phyloP scores from a whole-genome alignment of 345 rosid genomes.

The Kernera saxatilis region DNA sequence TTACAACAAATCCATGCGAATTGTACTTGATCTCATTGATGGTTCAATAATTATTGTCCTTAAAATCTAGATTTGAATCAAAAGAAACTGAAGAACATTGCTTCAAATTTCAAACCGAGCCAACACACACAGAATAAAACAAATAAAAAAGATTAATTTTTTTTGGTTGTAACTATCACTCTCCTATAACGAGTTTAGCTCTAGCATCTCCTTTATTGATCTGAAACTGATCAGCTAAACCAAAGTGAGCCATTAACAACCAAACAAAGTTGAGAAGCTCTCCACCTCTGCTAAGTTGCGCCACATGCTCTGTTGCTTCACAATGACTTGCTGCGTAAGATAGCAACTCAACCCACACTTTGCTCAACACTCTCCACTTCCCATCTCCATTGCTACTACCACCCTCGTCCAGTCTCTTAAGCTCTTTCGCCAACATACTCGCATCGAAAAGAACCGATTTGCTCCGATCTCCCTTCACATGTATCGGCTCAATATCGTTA shows the following conservation, averaged over 20 bases:
- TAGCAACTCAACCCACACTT: slow-evolving; percentile 44
- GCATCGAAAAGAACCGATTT: slow-evolving; percentile 32
- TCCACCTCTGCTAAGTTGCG: slow-evolving; percentile 34
- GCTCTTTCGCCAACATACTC: slow-evolving; percentile 18
- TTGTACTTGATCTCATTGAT: too few species aligned
- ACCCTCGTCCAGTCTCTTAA: background rate
- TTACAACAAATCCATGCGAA: too few species aligned
- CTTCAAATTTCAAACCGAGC: background rate
- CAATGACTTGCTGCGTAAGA: slow-evolving; percentile 35
- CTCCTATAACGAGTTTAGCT: slow-evolving; percentile 45
- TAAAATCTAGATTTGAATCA: background rate
- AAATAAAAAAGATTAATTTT: background rate
- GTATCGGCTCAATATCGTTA: background rate
- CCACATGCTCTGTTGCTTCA: slow-evolving; percentile 29
- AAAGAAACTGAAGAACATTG: background rate
- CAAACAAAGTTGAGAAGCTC: slow-evolving; percentile 37
- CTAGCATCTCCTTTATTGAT: slow-evolving; percentile 46
- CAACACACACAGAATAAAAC: background rate
- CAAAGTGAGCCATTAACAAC: slow-evolving; percentile 41
- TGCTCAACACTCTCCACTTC: slow-evolving; percentile 36
- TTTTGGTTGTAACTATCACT: background rate
- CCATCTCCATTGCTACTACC: background rate
- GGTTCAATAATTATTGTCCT: too few species aligned
- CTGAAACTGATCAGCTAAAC: slow-evolving; percentile 47
- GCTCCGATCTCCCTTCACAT: slow-evolving; percentile 17